phyloP scores from a whole-genome alignment of 306 rosid genomes.

The Quercus dentata region DNA sequence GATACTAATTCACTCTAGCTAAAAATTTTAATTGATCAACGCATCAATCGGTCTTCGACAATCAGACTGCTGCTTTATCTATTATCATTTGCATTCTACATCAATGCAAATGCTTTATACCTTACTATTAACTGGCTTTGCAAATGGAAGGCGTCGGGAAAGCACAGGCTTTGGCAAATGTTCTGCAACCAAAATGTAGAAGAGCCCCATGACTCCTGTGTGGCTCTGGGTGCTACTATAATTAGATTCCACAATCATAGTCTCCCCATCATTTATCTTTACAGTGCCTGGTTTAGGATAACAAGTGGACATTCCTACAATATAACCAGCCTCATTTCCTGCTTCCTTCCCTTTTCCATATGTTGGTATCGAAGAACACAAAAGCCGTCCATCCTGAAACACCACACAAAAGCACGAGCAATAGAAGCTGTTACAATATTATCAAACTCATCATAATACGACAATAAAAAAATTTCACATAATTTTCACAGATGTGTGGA shows the following conservation, averaged over 20 bases:
- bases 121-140: neutral
- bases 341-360: slow-evolving; percentile 68
- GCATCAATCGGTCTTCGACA: neutral
- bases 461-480: neutral
- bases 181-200: slow-evolving; percentile 65
- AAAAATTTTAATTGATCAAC: neutral
- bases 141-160: slow-evolving; percentile 19
- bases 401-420: neutral
- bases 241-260: slow-evolving; percentile 40
- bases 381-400: slow-evolving; percentile 59
- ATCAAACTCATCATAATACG: neutral
- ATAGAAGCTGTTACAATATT: neutral
- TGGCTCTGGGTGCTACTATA: slow-evolving; percentile 43
- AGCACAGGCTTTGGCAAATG: slow-evolving; percentile 36
- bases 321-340: slow-evolving; percentile 63
- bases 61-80: neutral
- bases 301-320: slow-evolving; percentile 87
- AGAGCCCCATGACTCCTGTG: slow-evolving; percentile 79
- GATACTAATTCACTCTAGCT: neutral
- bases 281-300: slow-evolving; percentile 70
- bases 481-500: neutral
- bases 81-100: neutral
- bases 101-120: neutral
- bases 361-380: slow-evolving; percentile 65
- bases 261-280: slow-evolving; percentile 58